Evolutionary conservation across 177 flowering plant species (phyloP), one percentile per base, ranked within the genome.

Genomic region (Vitis hybrid): DNA sequence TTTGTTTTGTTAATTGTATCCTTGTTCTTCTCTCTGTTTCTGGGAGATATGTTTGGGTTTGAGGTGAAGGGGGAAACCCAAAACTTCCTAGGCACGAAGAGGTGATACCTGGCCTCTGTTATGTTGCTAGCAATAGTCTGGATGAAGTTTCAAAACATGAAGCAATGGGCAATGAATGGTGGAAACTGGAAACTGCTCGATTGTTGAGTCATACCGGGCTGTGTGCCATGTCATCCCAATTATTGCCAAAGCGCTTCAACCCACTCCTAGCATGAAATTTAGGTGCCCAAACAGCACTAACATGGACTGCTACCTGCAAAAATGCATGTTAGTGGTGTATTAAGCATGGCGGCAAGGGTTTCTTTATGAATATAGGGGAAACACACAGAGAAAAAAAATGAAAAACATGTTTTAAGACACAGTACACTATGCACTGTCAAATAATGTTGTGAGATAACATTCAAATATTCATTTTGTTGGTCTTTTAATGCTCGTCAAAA

Each of bases 321-420:
- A 70, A 70, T 84, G 30, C 81, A 79, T 32, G 83, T 66, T 55
- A 82, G 79, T 52, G 88, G 84, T n/a, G 21, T 79, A 46, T 19
- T 84, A 67, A 85, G 88, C 27, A 82, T 84, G 85, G 88, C 88
- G 48, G 84, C 80, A 24, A 84, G 82, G 76, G 78, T 84, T 30
- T 86, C 86, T 7, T 65, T 81, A 57, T 85, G 88, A 14, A 70
- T 82, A 62, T 84, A 85, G 88, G 77, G 88, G 56, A 84, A 84
- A 60, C 88, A 84, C 70, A 84, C 84, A 2, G 32, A 77, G 52
- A 84, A 84, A 58, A 24, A 24, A 24, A 24, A 24, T 24, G 3
- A 24, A 24, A 24, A 24, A 24, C 27, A 24, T 24, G 27, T 0
- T 24, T 24, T 24, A 24, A 24, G 27, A 24, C 27, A 2, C 3